These are phyloP conservation scores for Saturnispora sekii DNA, from an alignment of 805 yeast genomes.

Conservation along the genomic window DNA sequence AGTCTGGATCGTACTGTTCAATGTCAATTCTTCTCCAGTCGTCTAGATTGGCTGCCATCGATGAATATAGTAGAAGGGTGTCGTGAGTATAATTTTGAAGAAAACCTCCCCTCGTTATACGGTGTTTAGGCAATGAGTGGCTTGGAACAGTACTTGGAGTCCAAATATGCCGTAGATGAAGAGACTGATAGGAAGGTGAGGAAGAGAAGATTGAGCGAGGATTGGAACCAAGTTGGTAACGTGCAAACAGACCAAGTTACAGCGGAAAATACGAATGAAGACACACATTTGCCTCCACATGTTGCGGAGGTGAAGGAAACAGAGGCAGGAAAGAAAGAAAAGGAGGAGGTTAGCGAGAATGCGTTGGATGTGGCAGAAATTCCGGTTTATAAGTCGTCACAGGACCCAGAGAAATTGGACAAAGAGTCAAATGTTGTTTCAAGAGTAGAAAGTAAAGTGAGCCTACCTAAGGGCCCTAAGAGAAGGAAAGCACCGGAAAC, in stretches of 20 bases:
- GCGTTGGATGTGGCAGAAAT: not conserved
- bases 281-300: not conserved
- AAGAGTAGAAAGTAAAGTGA: no score
- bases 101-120: not conserved
- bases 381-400: not conserved
- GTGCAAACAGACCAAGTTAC: not conserved
- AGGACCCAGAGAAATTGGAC: no score
- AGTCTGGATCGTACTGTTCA: slow-evolving; percentile 83
- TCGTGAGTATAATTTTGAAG: not conserved
- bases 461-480: not conserved
- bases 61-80: not conserved
- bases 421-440: no score
- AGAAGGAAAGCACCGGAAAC: not conserved
- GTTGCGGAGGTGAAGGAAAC: not conserved
- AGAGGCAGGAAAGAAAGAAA: not conserved
- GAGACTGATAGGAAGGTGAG: not conserved
- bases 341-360: not conserved
- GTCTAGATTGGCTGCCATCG: slow-evolving; percentile 31
- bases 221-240: not conserved
- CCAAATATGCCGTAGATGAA: slow-evolving; percentile 4
- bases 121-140: not conserved
- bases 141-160: slow-evolving; percentile 6
- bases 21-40: slow-evolving; percentile 95
- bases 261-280: not conserved
- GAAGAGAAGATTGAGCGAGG: not conserved